A percentile compares a stretch with the other conserved stretches of the same genome.
Evolutionary conservation across 2,329 filamentous ascomycete species (phyloP).

Genomic region (Colletotrichum tofieldiae): DNA sequence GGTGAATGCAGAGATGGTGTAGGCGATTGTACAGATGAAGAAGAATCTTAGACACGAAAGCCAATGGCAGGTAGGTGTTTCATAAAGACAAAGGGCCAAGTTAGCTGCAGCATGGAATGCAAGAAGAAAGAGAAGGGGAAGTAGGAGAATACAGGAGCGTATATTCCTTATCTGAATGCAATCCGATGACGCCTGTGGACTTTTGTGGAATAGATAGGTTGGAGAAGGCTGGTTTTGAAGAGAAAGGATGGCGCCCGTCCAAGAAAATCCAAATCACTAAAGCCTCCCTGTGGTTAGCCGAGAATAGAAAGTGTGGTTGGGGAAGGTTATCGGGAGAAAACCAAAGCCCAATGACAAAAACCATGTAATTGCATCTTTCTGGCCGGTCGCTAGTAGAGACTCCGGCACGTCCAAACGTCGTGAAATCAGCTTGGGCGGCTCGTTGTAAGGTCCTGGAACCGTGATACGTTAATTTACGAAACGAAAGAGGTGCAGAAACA

Average conservation of each 20-base stretch:
- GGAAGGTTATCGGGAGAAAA: background rate
- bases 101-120: background rate
- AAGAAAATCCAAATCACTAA: background rate
- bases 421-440: background rate
- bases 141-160: background rate
- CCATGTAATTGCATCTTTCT: background rate
- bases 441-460: background rate
- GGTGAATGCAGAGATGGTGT: background rate
- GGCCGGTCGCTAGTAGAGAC: background rate
- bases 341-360: background rate
- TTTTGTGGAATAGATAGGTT: background rate
- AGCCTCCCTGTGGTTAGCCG: background rate
- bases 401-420: constrained; percentile 1
- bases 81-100: background rate
- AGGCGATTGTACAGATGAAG: background rate
- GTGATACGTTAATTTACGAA: constrained; percentile 38
- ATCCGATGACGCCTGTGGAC: constrained; percentile 5
- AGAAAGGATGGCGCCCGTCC: no score
- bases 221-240: background rate
- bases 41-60: background rate
- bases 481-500: constrained; percentile 14
- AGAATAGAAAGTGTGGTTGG: background rate
- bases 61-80: background rate
- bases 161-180: constrained; percentile 2
- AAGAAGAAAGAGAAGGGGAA: background rate